phyloP scores from a whole-genome alignment of 73 alveolate species.

The Paramecium biaurelia region DNA sequence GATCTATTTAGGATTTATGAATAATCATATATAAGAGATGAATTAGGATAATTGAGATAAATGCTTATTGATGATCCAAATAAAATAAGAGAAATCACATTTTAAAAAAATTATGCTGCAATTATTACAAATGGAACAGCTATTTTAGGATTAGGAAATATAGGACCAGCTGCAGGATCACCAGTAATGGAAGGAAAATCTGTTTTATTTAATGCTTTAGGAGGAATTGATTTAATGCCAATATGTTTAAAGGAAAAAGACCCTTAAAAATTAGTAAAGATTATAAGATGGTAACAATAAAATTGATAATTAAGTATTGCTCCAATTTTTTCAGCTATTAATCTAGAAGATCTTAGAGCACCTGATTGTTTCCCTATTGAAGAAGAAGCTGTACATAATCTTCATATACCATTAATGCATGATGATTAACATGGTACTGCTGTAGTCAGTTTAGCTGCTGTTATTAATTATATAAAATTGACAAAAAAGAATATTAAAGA shows the following conservation, averaged over 20 bases:
- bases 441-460: constrained; percentile 79
- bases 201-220: constrained; percentile 76
- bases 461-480: constrained; percentile 75
- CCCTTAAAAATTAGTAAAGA: constrained; percentile 25
- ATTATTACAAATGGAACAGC: constrained; percentile 86
- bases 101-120: constrained; percentile 76
- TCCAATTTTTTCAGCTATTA: constrained; percentile 81
- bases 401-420: constrained; percentile 84
- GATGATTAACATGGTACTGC: constrained; percentile 94
- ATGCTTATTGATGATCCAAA: constrained; percentile 66
- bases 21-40: constrained; percentile 61
- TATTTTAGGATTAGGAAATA: constrained; percentile 81
- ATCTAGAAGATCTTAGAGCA: constrained; percentile 85
- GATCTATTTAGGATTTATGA: constrained; percentile 55
- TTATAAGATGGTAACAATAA: background rate
- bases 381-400: constrained; percentile 66
- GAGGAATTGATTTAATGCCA: constrained; percentile 75
- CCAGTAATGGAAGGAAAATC: constrained; percentile 93
- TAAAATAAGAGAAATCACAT: constrained; percentile 67
- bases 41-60: constrained; percentile 47
- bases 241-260: constrained; percentile 75
- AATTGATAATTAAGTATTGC: constrained; percentile 46
- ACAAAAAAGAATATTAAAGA: constrained; percentile 69
- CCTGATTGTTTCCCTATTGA: constrained; percentile 87
- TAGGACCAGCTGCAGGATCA: constrained; percentile 88